These are phyloP conservation scores for Astrephomene gubernaculifera DNA, from an alignment of 139 green algal species.

Conservation along the genomic window DNA sequence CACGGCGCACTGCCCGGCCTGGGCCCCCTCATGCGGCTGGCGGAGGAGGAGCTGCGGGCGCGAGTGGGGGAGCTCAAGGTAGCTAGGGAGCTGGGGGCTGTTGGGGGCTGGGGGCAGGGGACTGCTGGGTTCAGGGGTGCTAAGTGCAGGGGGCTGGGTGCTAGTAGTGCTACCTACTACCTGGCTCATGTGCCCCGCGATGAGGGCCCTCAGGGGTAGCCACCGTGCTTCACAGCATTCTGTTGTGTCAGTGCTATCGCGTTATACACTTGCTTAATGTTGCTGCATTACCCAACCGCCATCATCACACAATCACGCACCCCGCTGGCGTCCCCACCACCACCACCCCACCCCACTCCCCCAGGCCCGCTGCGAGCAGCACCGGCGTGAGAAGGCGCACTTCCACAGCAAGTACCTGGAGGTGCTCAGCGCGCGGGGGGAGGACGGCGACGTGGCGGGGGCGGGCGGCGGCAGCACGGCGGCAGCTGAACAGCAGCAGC, in stretches of 20 bases:
- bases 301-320: neutral
- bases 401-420: constrained; percentile 42
- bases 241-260: neutral
- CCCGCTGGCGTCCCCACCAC: neutral
- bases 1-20: neutral
- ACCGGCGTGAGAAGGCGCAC: constrained; percentile 6
- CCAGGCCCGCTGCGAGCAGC: constrained; percentile 19
- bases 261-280: neutral
- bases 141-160: neutral
- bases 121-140: no score
- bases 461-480: neutral
- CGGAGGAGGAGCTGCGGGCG: constrained; percentile 19
- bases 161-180: neutral
- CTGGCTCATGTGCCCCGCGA: neutral
- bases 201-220: neutral
- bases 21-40: neutral
- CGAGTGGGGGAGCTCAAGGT: neutral
- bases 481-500: neutral
- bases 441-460: neutral
- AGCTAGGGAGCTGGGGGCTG: no score
- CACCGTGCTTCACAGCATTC: neutral
- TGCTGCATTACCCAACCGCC: neutral
- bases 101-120: no score
- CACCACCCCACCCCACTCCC: neutral
- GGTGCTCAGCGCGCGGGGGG: neutral